Percentiles rank a stretch among this genome's conserved stretches.
Evolutionary conservation across 495 filamentous ascomycete species (phyloP).

Genomic region (Trichoderma virens): DNA sequence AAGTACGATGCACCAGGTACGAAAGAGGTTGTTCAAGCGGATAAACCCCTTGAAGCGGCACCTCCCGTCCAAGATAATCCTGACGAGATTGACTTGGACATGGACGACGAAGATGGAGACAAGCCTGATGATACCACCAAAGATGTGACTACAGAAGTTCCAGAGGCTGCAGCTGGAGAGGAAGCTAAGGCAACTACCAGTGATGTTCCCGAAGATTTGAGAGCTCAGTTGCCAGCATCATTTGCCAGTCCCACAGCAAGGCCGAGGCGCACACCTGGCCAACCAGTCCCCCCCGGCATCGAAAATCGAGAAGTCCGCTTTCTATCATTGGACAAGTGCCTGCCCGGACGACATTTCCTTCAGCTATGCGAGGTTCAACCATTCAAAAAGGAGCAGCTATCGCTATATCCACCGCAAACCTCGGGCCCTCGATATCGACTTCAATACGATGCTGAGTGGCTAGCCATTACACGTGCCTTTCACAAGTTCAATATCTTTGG

Average conservation of each 20-base stretch:
- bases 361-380: constrained; percentile 60
- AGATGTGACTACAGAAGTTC: background rate
- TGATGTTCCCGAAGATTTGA: constrained; percentile 42
- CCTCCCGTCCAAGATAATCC: constrained; percentile 26
- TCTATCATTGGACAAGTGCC: constrained; percentile 83
- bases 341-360: constrained; percentile 70
- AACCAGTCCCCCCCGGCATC: constrained; percentile 45
- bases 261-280: constrained; percentile 28
- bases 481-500: constrained; percentile 53
- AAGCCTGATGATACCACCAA: constrained; percentile 9
- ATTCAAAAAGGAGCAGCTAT: constrained; percentile 16
- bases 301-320: constrained; percentile 73
- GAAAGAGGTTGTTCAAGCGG: background rate
- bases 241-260: constrained; percentile 33
- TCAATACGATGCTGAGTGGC: constrained; percentile 88
- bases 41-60: background rate
- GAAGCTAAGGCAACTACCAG: background rate
- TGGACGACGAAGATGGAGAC: constrained; percentile 45
- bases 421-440: constrained; percentile 40
- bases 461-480: constrained; percentile 82
- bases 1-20: constrained; percentile 39
- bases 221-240: constrained; percentile 58
- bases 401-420: constrained; percentile 12
- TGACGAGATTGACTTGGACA: constrained; percentile 50
- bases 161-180: background rate